Evolutionary conservation across 345 rosid species (phyloP).

Genomic region (Aegle marmelos): DNA sequence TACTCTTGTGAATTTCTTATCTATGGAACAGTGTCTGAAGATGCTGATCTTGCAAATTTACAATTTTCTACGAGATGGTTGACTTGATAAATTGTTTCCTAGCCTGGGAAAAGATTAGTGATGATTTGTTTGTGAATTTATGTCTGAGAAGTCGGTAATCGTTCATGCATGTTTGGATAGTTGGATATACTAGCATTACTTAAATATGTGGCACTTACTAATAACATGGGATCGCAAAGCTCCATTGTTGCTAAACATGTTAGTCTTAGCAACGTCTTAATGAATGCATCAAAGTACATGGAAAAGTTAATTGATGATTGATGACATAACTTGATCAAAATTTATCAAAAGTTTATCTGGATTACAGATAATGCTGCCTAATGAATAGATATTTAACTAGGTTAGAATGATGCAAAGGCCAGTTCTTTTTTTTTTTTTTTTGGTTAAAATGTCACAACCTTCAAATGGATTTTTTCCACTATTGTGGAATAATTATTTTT

Average conservation of each 20-base stretch:
- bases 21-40: background rate
- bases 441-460: background rate
- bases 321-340: background rate
- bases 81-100: background rate
- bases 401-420: background rate
- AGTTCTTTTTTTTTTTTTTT: background rate
- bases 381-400: background rate
- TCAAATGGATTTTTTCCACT: background rate
- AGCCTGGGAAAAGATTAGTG: background rate
- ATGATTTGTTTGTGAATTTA: background rate
- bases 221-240: constrained; percentile 94
- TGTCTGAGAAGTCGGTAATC: background rate
- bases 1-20: background rate
- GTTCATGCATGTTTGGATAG: constrained; percentile 1
- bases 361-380: background rate
- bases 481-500: background rate
- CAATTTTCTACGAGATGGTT: background rate
- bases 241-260: constrained; percentile 2
- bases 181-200: background rate
- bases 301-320: background rate
- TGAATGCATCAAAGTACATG: background rate
- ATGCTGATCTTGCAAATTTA: background rate
- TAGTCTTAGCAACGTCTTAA: background rate
- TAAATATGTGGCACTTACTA: constrained; percentile 25
- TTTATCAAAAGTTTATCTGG: background rate